Evolutionary conservation across 2,329 filamentous ascomycete genomes (phyloP), one percentile per base, ranked within the genome.

Genomic region (Xylariales sp.): DNA sequence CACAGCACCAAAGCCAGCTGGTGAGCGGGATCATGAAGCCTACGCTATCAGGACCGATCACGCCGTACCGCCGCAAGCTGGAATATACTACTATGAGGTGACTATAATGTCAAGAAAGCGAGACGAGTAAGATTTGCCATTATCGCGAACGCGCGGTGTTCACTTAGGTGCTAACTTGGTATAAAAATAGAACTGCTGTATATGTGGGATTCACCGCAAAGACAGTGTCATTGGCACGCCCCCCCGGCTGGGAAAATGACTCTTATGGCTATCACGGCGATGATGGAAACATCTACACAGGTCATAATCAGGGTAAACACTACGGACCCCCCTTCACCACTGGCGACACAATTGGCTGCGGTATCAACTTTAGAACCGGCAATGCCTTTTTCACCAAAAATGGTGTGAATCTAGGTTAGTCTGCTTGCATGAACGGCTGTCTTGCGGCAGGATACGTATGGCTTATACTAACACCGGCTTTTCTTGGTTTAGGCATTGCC

Each of bases 21-120:
- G 60, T 40, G 73, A 78, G 34, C 67, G 71, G 35, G 78, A 82
- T 6, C 70, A 85, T 54, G 93, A 97, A 58, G 87, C 88, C 14
- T 88, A 81, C 24, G 79, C 87, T 11, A 81, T 95, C 41, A 81
- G 93, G 40, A 79, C 90, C 19, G 85, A 98, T 59, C 73, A 89
- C 57, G 78, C 82, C 33, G 96, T 97, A 80, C 89, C 93, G 4
- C 74, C 81, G 24, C 85, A 95, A 54, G 93, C 87, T 49, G 93
- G 93, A 2, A 83, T 98, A 42, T 98, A 95, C 61, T 98, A 98
- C 60, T 98, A 81, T 55, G 93, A 98, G 57, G 72, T 84, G 17
- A 63, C 63, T 13, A 66, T 80, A 33, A 41, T 74, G 18, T 63
- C 66, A 13, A 69, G 65, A 37, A 74, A 70, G 52, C 62, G 65